Conservation (phyloP, 768 basidiomycete genomes). For the Termitomyces sp. region DNA sequence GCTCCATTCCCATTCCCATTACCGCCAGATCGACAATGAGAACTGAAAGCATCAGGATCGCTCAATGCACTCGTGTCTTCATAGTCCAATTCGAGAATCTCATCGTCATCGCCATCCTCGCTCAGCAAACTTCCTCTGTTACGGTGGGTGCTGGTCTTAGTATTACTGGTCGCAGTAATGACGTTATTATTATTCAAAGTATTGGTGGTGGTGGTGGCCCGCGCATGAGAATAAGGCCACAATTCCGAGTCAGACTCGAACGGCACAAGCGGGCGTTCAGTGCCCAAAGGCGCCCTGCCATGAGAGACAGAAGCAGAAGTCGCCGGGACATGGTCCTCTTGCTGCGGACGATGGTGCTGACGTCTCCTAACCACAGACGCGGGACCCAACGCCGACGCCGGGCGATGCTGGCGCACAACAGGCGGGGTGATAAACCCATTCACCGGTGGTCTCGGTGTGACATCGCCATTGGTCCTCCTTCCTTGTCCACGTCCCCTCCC, state of each 20-base stretch:
- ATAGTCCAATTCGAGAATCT: slow-evolving; percentile 74
- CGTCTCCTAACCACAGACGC: neutral
- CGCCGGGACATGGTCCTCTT: neutral
- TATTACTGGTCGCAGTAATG: slow-evolving; percentile 28
- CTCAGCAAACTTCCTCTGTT: slow-evolving; percentile 9
- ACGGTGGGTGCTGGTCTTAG: neutral
- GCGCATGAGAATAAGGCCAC: slow-evolving; percentile 50
- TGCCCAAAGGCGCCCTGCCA: slow-evolving; percentile 1
- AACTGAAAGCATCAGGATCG: slow-evolving; percentile 53
- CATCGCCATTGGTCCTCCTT: slow-evolving; percentile 41
- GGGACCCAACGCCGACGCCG: neutral
- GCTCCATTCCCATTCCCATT: slow-evolving; percentile 3
- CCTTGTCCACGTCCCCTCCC: slow-evolving; percentile 15
- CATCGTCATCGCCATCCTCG: slow-evolving; percentile 58
- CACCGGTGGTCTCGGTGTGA: slow-evolving; percentile 53
- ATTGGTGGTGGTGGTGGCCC: slow-evolving; percentile 28
- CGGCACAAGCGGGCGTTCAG: slow-evolving; percentile 43
- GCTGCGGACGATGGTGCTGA: neutral
- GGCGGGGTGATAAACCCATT: slow-evolving; percentile 15
- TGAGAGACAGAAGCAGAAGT: neutral
- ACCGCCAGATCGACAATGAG: slow-evolving; percentile 9
- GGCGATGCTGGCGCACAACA: slow-evolving; percentile 5
- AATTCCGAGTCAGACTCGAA: slow-evolving; percentile 61
- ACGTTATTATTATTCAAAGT: slow-evolving; percentile 8
- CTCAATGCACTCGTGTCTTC: slow-evolving; percentile 68